Evolutionary conservation across 2,329 filamentous ascomycete species (phyloP).

Genomic region (Calonectria naviculata): DNA sequence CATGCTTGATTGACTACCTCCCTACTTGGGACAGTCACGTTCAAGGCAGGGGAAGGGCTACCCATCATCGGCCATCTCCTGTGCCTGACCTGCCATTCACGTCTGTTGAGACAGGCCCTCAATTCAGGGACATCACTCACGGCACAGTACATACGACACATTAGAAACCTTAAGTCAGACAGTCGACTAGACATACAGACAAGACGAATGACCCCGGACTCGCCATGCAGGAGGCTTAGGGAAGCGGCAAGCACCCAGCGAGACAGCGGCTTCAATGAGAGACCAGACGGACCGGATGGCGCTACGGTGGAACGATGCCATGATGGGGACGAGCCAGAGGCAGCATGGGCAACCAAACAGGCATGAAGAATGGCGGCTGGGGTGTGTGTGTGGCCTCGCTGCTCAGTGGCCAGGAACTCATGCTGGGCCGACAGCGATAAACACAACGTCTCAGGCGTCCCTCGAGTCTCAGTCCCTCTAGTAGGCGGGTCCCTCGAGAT

Average conservation of each 20-base stretch:
- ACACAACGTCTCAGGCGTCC: conserved; percentile 24
- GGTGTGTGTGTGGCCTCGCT: conserved; percentile 7
- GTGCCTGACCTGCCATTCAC: neutral
- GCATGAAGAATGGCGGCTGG: conserved; percentile 31
- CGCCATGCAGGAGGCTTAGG: conserved; percentile 9
- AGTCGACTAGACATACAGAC: neutral
- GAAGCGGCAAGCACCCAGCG: neutral
- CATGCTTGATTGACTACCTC: neutral
- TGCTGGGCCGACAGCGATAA: conserved; percentile 13
- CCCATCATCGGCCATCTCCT: neutral
- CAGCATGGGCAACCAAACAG: conserved; percentile 15
- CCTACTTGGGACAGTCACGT: neutral
- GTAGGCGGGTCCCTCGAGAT: neutral
- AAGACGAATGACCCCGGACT: conserved; percentile 14
- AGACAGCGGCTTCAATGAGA: neutral
- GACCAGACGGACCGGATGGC: conserved; percentile 31
- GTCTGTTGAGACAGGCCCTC: neutral
- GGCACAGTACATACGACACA: neutral
- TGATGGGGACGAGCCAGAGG: conserved; percentile 14
- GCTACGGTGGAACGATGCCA: conserved; percentile 41
- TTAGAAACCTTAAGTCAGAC: neutral
- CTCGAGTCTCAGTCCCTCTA: conserved; percentile 8
- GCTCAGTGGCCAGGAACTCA: conserved; percentile 11
- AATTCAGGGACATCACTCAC: neutral
- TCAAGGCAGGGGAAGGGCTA: neutral